Percentiles rank a stretch among this genome's conserved stretches.
Evolutionary conservation across 176 grass and related monocot genomes (phyloP).

Genomic region (Ensete ventricosum): DNA sequence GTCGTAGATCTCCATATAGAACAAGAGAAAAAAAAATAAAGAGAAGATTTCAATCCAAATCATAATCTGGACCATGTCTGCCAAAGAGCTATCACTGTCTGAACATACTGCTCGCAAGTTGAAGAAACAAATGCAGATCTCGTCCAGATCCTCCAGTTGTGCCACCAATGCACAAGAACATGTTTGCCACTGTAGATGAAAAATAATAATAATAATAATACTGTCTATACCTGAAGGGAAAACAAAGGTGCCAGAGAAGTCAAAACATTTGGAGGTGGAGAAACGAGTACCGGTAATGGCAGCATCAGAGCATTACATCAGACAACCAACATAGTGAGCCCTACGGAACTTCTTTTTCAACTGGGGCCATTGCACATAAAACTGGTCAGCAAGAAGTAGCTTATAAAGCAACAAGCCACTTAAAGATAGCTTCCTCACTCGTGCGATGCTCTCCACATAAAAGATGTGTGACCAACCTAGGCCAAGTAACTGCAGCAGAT

Average conservation of each 20-base stretch:
- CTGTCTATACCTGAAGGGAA: neutral
- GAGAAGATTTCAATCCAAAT: too few species aligned
- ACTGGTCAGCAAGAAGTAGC: conserved; percentile 56
- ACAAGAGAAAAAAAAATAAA: too few species aligned
- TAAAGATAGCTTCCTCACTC: conserved; percentile 74
- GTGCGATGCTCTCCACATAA: conserved; percentile 89
- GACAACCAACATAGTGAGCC: conserved; percentile 41
- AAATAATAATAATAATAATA: neutral
- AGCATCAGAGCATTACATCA: conserved; percentile 35
- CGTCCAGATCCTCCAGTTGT: too few species aligned
- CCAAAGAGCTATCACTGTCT: too few species aligned
- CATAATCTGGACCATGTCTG: too few species aligned
- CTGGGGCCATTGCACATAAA: conserved; percentile 86
- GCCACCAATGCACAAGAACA: too few species aligned
- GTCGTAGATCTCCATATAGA: too few species aligned
- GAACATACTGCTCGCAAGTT: too few species aligned
- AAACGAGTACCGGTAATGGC: neutral
- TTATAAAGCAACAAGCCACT: conserved; percentile 85
- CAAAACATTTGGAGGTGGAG: neutral
- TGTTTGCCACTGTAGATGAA: neutral
- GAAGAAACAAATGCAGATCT: too few species aligned
- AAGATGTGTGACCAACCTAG: conserved; percentile 66
- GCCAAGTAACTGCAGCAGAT: conserved; percentile 48
- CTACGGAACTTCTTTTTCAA: conserved; percentile 55
- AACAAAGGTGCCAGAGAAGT: neutral